These are phyloP conservation scores for Fusarium graminum DNA, from an alignment of 2,329 filamentous ascomycete genomes.

Conservation along the genomic window DNA sequence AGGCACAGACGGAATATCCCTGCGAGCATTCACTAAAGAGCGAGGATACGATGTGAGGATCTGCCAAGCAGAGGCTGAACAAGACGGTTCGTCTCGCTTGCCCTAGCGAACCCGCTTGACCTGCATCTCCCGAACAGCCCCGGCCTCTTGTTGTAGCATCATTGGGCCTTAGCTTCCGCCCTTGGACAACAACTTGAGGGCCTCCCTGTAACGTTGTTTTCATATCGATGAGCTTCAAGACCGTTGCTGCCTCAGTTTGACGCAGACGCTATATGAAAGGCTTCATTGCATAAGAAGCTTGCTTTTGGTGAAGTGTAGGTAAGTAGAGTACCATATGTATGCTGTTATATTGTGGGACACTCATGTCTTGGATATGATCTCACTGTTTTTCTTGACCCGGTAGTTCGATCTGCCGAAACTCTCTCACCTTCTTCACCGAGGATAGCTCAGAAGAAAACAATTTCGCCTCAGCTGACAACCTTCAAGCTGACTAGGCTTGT, in stretches of 20 bases:
- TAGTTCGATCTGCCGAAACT: constrained; percentile 17
- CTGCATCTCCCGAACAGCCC: constrained; percentile 42
- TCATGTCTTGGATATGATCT: constrained; percentile 2
- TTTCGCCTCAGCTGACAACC: constrained; percentile 45
- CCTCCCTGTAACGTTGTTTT: constrained; percentile 15
- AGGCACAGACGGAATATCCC: constrained; percentile 35
- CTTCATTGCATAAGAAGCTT: not conserved
- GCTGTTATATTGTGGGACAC: not conserved
- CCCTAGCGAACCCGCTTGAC: constrained; percentile 36
- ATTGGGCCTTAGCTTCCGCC: constrained; percentile 39
- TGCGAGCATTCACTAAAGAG: constrained; percentile 21
- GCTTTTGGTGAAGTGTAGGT: not conserved
- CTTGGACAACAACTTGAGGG: constrained; percentile 37
- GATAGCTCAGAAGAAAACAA: constrained; percentile 11
- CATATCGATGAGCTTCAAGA: not conserved
- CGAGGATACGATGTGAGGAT: constrained; percentile 13
- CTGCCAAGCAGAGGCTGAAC: constrained; percentile 19
- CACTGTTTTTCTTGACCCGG: constrained; percentile 8
- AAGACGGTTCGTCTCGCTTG: constrained; percentile 37
- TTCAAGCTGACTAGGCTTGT: constrained; percentile 26
- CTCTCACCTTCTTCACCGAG: constrained; percentile 22
- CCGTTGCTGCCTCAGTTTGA: not conserved
- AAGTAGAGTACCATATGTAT: not conserved
- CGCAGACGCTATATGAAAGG: not conserved
- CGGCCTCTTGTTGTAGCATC: constrained; percentile 29